Evolutionary conservation across 2,329 filamentous ascomycete genomes (phyloP).

Genomic region (Cladorrhinum sp.): DNA sequence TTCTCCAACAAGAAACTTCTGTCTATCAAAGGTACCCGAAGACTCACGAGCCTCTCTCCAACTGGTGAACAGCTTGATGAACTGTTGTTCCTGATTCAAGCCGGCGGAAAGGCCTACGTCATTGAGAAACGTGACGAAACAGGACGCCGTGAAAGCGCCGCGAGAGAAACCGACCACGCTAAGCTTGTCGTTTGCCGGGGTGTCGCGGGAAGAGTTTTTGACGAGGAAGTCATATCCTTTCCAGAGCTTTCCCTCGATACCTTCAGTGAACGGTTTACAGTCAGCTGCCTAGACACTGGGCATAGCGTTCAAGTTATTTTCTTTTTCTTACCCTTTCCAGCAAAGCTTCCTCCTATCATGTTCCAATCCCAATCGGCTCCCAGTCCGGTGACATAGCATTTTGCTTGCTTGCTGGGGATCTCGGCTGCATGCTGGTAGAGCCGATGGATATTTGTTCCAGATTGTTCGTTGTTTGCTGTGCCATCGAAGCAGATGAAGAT

Average conservation of each 20-base stretch:
- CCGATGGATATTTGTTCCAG: background rate
- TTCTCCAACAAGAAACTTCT: background rate
- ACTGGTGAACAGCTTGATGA: background rate
- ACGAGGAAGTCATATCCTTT: background rate
- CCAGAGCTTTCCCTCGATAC: background rate
- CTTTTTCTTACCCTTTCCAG: background rate
- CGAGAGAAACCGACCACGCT: background rate
- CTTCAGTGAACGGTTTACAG: background rate
- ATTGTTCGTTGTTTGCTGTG: background rate
- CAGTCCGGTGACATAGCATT: background rate
- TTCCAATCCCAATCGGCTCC: background rate
- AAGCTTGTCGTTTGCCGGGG: background rate
- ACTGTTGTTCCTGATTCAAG: background rate
- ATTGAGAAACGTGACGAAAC: background rate
- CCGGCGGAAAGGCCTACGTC: background rate
- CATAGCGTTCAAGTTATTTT: too few species aligned
- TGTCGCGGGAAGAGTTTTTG: background rate
- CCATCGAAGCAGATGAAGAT: background rate
- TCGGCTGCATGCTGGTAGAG: background rate
- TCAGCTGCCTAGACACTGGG: too few species aligned
- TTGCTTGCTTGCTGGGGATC: background rate
- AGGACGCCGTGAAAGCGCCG: background rate
- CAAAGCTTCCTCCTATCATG: background rate
- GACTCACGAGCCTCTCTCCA: background rate
- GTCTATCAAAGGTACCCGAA: background rate